phyloP scores from a whole-genome alignment of 2,329 filamentous ascomycete species.

The Endothia cerciana region DNA sequence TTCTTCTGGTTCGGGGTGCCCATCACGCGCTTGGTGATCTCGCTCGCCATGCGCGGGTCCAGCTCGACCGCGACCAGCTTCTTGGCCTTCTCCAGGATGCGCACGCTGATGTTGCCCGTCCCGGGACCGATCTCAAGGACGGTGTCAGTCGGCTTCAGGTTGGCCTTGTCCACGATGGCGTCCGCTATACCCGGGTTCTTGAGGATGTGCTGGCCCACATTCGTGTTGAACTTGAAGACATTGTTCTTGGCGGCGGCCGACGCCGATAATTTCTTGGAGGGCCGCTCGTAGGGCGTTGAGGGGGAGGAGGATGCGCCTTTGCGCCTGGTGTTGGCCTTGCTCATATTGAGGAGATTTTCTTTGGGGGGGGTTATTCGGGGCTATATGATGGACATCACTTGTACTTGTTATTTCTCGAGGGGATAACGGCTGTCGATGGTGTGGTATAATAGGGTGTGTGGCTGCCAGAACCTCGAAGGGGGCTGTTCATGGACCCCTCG shows the following conservation, averaged over 20 bases:
- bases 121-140: slow-evolving; percentile 82
- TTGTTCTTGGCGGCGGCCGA: slow-evolving; percentile 62
- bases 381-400: slow-evolving; percentile 18
- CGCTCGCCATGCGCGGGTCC: slow-evolving; percentile 61
- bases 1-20: slow-evolving; percentile 83
- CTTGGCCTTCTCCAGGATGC: slow-evolving; percentile 86
- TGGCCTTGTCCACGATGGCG: slow-evolving; percentile 76
- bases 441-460: neutral
- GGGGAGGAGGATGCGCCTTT: slow-evolving; percentile 38
- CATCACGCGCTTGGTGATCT: slow-evolving; percentile 82
- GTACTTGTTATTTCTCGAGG: neutral
- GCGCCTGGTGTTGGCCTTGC: slow-evolving; percentile 45
- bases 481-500: neutral
- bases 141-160: slow-evolving; percentile 85
- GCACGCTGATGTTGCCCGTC: slow-evolving; percentile 83
- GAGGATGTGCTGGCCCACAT: slow-evolving; percentile 85
- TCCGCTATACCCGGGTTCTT: slow-evolving; percentile 88
- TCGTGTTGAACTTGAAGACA: slow-evolving; percentile 96
- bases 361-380: neutral
- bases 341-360: slow-evolving; percentile 39
- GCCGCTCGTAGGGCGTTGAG: slow-evolving; percentile 42
- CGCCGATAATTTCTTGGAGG: slow-evolving; percentile 27
- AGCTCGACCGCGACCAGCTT: slow-evolving; percentile 84
- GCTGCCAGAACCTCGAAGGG: neutral
- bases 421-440: neutral